Evolutionary conservation across 129 eudicot species (phyloP).

Genomic region (Pulicaria dysenterica): DNA sequence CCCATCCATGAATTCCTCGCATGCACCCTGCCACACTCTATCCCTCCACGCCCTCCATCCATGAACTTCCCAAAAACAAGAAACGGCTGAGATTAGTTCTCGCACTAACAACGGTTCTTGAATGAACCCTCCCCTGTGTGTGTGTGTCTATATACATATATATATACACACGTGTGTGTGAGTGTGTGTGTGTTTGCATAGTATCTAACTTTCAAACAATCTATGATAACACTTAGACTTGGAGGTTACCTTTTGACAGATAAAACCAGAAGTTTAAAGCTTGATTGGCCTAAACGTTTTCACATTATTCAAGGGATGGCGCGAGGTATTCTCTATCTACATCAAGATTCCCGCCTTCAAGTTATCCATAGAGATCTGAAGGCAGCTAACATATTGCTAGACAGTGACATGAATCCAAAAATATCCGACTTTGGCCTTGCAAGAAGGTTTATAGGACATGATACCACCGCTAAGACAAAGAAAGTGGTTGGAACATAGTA

Average conservation of each 20-base stretch:
- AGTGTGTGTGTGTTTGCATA: background rate
- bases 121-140: no score
- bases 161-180: no score
- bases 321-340: constrained; percentile 2
- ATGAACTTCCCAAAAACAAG: no score
- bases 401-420: background rate
- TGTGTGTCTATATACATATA: no score
- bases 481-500: constrained; percentile 12
- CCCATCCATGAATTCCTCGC: no score
- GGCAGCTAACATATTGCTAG: background rate
- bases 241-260: background rate
- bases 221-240: background rate
- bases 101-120: no score
- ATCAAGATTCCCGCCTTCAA: constrained; percentile 6
- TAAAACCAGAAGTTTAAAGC: background rate
- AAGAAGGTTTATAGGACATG: background rate
- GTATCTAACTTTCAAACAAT: background rate
- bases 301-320: background rate
- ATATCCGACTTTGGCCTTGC: constrained; percentile 7
- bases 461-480: background rate
- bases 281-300: background rate
- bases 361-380: background rate
- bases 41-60: no score
- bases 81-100: no score
- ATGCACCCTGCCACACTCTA: no score